Conservation (phyloP, 2,329 filamentous ascomycete genomes). For the Sclerotinia borealis region DNA sequence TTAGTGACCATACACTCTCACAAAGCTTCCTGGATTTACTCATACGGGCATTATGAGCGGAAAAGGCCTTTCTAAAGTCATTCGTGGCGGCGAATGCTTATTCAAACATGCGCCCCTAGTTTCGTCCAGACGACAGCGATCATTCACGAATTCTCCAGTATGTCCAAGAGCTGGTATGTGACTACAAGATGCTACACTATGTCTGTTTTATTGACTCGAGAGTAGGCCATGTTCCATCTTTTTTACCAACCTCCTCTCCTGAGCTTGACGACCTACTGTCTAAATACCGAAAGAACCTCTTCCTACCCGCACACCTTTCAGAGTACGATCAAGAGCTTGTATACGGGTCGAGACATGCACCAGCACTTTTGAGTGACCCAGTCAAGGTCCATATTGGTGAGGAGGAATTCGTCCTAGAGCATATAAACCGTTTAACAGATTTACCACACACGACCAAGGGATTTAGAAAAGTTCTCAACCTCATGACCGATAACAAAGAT, state of each 20-base stretch:
- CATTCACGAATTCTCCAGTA: conserved; percentile 28
- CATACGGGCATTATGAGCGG: conserved; percentile 17
- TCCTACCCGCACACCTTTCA: conserved; percentile 56
- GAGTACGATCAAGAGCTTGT: conserved; percentile 47
- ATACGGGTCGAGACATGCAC: conserved; percentile 41
- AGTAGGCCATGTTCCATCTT: conserved; percentile 27
- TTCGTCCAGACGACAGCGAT: conserved; percentile 18
- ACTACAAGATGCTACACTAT: background rate
- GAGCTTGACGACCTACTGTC: conserved; percentile 49
- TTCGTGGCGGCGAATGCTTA: conserved; percentile 20
- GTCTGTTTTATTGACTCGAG: background rate
- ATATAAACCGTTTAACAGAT: conserved; percentile 24
- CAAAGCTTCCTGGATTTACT: background rate
- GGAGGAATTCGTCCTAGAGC: conserved; percentile 34
- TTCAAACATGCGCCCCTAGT: conserved; percentile 12
- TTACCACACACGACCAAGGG: conserved; percentile 14
- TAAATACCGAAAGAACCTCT: conserved; percentile 50
- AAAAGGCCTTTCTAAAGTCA: conserved; percentile 14
- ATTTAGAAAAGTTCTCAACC: conserved; percentile 18
- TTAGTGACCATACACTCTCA: background rate
- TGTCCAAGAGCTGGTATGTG: conserved; percentile 24
- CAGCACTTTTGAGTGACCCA: conserved; percentile 48
- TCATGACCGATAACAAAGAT: conserved; percentile 32
- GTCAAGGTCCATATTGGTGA: conserved; percentile 54
- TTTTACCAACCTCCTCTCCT: conserved; percentile 46